Evolutionary conservation across 1,284 basidiomycete genomes (phyloP).

Genomic region (Ceratobasidium sp.): DNA sequence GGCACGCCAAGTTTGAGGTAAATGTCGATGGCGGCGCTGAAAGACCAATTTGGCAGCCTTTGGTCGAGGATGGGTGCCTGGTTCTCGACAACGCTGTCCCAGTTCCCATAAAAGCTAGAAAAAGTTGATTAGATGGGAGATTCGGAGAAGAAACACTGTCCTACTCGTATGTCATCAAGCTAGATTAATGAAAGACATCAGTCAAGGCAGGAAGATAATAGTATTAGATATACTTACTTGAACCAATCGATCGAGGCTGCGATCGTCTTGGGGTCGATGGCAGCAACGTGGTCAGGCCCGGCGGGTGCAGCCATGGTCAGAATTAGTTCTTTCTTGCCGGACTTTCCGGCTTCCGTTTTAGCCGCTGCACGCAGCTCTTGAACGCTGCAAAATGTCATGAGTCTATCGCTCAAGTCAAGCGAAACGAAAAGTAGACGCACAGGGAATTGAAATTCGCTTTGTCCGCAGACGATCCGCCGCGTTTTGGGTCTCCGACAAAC

Average conservation of each 20-base stretch:
- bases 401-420: no score
- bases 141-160: not conserved
- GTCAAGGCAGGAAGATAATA: no score
- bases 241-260: no score
- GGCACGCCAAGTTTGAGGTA: constrained; percentile 6
- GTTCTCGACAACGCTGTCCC: no score
- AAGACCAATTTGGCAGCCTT: constrained; percentile 8
- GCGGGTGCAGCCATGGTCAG: not conserved
- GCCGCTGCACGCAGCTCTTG: not conserved
- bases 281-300: not conserved
- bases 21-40: constrained; percentile 4
- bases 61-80: constrained; percentile 24
- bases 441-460: constrained; percentile 16
- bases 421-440: no score
- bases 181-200: no score
- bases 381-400: no score
- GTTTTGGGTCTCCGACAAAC: constrained; percentile 10
- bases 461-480: constrained; percentile 15
- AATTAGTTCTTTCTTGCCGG: not conserved
- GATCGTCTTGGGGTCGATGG: constrained; percentile 3
- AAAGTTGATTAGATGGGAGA: not conserved
- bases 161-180: constrained; percentile 19
- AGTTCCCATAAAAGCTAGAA: constrained; percentile 36
- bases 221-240: no score
- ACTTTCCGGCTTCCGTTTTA: not conserved